Evolutionary conservation across 768 basidiomycete species (phyloP), one percentile per base, ranked within the genome.

Genomic region (Russula foetens): DNA sequence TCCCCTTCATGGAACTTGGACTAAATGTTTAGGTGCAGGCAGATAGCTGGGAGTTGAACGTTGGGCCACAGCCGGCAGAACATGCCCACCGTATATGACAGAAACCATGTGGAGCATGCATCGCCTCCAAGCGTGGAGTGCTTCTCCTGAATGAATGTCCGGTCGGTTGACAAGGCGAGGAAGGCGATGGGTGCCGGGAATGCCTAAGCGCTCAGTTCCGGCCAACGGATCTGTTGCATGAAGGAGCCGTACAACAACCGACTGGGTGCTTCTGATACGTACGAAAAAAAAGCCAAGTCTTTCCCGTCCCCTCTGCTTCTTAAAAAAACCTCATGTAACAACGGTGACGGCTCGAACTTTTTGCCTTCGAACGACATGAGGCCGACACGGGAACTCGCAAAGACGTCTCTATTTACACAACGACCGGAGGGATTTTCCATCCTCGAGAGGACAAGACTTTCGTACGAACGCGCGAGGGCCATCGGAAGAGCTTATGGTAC

Each of bases 401-500:
- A 63, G 54, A 52, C 56, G 17, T 26, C 59, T 39, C 43, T 60
- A 44, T 52, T 56, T n/a, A 53, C 61, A 29, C 44, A 53, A 47
- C 44, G 19, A 29, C 19, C 44, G 35, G 53, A 46, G 49, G 33
- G 7, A 7, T 3, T 58, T 7, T 53, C 62, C 1, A n/a, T 35
- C 8, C 7, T 7, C 4, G 62, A 63, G 1, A 52, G 59, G 33
- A 59, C 28, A 8, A 44, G 24, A 24, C 58, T 63, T 26, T 60
- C 62, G 6, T 63, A 63, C 24, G 44, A 47, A 26, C 51, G 62
- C 7, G 62, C 62, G 12, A 49, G 58, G 7, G 59, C 53, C 9
- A 63, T 63, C 0, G 62, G 58, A 38, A 54, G 28, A 21, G 26
- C 52, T 12, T 63, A 54, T 61, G 67, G 69, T 67, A 48, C 63